A percentile compares a stretch with the other conserved stretches of the same genome.
Conservation (phyloP, 106 monocot species). For the Dendrobium chrysotoxum region DNA sequence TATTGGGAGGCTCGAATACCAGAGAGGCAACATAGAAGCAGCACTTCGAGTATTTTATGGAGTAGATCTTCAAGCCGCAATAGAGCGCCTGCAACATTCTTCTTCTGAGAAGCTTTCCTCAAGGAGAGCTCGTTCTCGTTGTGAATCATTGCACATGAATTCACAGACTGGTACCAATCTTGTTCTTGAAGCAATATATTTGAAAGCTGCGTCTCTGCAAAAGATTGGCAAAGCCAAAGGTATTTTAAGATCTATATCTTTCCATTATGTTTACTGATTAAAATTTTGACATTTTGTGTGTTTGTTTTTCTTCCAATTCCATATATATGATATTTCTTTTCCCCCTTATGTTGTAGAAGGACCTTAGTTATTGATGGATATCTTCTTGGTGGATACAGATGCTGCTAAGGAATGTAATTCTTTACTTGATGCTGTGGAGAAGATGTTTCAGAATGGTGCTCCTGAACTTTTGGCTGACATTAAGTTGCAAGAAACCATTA, state of each 20-base stretch:
- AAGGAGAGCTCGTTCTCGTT: conserved; percentile 31
- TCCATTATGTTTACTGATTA: not conserved
- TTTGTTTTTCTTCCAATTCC: not conserved
- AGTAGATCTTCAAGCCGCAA: conserved; percentile 79
- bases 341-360: not conserved
- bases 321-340: not conserved
- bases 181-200: conserved; percentile 72
- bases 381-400: conserved; percentile 24
- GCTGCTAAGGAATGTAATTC: conserved; percentile 68
- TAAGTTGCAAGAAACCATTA: conserved; percentile 76
- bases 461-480: conserved; percentile 39
- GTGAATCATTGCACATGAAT: conserved; percentile 33
- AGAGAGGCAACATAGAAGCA: conserved; percentile 89
- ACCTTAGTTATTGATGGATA: not conserved
- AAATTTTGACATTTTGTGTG: not conserved
- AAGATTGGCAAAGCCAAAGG: conserved; percentile 74
- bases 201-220: conserved; percentile 62
- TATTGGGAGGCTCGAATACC: conserved; percentile 86
- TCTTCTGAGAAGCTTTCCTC: conserved; percentile 31
- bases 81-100: conserved; percentile 44
- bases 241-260: conserved; percentile 10
- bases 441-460: conserved; percentile 53
- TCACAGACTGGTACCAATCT: conserved; percentile 48
- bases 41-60: conserved; percentile 90
- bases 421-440: conserved; percentile 69